Base-by-base conservation (phyloP, 148 eudicot species). In the Pharnaceum exiguum region DNA sequence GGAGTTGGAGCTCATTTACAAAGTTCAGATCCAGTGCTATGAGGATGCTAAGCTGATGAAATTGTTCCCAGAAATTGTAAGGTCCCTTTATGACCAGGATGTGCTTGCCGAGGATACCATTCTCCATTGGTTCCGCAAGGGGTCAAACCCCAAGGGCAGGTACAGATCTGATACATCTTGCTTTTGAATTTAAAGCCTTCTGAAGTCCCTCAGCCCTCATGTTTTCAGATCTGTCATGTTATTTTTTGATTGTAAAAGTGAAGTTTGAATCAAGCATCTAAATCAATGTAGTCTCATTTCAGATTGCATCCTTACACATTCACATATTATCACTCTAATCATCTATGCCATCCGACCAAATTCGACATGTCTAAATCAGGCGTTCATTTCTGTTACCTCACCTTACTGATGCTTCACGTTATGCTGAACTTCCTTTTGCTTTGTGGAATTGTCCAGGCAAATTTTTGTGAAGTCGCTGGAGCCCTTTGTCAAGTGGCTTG, bases 61-160 rank as follows among this genome's bases (percentile, higher is more conserved):
- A 55, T 50, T 89, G 74, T 94, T 94, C 71, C 95, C 96, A 10
- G 99, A 94, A 31, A 86, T 94, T 49, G 84, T 94, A 51, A 83
- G 90, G 73, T 83, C 99, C 36, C 81, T 94, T 10, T 94, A 94
- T 56, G 99, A 94, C 65, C 89, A 72, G 65, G 96, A 94, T 59
- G 99, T 94, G 61, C 93, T 94, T 53, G 96, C 99, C 0, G 99
- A 94, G 69, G 96, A 94, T 59, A 94, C 99, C 45, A 79, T 94
- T 67, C 84, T 86, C 37, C 88, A 83, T 74, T 94, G 96, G 96
- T 94, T 94, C 59, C 85, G 84, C 47, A 94, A 89, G 63, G 99
- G 96, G 74, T 62, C 93, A 4, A 86, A 83, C 64, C 91, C 81
- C 7, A 94, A 86, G 87, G 99, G 99, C 74, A 83, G 96, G 96